Percentiles rank a stretch among this genome's conserved stretches.
Evolutionary conservation across 2,329 filamentous ascomycete species (phyloP).

Genomic region (Fonsecaea erecta): DNA sequence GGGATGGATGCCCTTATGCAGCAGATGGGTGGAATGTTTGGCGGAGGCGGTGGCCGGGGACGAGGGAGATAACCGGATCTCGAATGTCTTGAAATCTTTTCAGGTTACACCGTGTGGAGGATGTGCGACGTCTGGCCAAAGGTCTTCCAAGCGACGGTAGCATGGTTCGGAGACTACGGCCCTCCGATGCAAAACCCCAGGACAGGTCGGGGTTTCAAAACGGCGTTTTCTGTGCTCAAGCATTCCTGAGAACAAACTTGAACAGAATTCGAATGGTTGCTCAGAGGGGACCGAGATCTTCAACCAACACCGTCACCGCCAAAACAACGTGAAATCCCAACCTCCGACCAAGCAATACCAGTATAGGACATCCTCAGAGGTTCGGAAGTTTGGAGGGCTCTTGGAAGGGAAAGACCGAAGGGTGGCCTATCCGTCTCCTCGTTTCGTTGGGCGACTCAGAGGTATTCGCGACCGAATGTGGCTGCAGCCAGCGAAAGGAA

Average conservation of each 20-base stretch:
- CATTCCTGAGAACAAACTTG: neutral
- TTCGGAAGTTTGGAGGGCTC: neutral
- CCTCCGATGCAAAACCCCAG: neutral
- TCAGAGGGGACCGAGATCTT: neutral
- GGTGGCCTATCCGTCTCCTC: neutral
- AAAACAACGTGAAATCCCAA: neutral
- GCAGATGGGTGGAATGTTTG: constrained; percentile 70
- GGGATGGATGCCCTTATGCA: constrained; percentile 74
- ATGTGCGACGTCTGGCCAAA: neutral
- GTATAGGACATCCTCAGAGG: neutral
- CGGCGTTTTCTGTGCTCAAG: neutral
- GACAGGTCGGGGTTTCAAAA: neutral
- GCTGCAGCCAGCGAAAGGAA: neutral
- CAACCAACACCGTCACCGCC: neutral
- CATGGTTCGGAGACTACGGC: neutral
- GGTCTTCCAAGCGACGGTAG: neutral
- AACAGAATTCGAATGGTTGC: neutral
- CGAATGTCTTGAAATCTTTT: neutral
- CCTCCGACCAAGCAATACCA: neutral
- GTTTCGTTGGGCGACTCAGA: neutral
- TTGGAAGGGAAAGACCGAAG: neutral
- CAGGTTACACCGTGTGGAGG: neutral
- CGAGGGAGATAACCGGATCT: constrained; percentile 46
- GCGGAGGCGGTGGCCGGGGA: constrained; percentile 51
- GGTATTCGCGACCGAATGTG: neutral